Base-by-base conservation (phyloP, 345 rosid species). In the Gossypium stocksii region DNA sequence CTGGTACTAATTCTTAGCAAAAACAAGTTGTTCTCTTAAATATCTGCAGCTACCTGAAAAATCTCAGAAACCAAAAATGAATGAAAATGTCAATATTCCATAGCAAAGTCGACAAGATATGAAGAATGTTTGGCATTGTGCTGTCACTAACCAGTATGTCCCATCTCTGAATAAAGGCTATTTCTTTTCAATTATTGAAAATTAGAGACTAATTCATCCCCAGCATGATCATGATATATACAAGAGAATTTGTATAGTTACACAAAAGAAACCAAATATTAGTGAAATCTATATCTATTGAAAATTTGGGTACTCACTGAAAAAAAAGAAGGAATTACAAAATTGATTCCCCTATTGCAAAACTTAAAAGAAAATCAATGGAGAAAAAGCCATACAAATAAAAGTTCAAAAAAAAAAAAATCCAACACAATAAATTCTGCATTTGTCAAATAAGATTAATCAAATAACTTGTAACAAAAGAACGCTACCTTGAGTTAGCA, bases 401-500 rank as follows among this genome's bases (percentile, higher is more conserved):
- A 34, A 34, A 56, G 25, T n/a, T 19, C 19, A 22, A 8, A 45
- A 14, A 9, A 45, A 45, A 19, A 44, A 48, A 2, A 25, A 46
- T 34, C 38, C 41, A 44, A 38, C 19, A 46, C 41, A 67, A 54
- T 22, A 66, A 46, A 20, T 23, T 13, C 2, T 66, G 70, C 29
- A 34, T 34, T 34, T 34, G 7, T 34, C 41, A 34, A 34, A 34
- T 34, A 34, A 66, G 16, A 64, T 61, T 27, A 48, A 72, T 56
- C 58, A 65, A 56, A 29, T 52, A 56, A 16, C 19, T 22, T 72
- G 41, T 20, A 25, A 23, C 8, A 43, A 65, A 66, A 22, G 54
- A 66, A 34, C 8, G 5, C 27, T 43, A 70, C 61, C 73, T 70
- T 70, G 61, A 70, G 52, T 52, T 25, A 52, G 46, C 12, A 25